Base-by-base conservation (phyloP, 768 basidiomycete species). In the Rhizopogon sp. region DNA sequence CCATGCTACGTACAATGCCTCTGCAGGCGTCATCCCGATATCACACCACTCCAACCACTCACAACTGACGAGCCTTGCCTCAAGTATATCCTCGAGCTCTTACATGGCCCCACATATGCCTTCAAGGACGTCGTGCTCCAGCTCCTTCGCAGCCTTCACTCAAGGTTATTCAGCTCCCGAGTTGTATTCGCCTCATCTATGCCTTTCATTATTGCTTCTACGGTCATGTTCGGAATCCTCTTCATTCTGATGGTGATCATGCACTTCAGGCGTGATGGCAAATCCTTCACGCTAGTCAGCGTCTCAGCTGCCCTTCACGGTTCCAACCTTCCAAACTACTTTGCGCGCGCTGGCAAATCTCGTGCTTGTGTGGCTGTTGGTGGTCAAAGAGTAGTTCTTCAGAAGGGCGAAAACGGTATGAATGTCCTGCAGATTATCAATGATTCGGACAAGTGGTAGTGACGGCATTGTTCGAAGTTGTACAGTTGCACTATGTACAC, bases 81-180 rank as follows among this genome's bases (percentile, higher is more conserved):
- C 60, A 81, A 82, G 63, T 90, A 83, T 63, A 74, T 98, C 5
- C 75, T 99, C 50, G 96, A 98, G 70, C 78, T 99, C 17, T 98
- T 93, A 78, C 95, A 98, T 66, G 97, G 97, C 0, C 97, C 97
- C 4, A 99, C 97, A 0, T 98, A 91, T 70, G 95, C 97, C 9
- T 99, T 99, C 81, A 98, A 99, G 74, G 97, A 99, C 64, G 93
- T 99, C 39, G 97, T 96, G 0, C 77, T 98, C 49, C 97, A 99
- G 67, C 80, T 99, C 47, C 77, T 99, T 2, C 97, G 97, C 6
- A 98, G 98, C 68, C 73, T 98, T 6, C n/a, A n/a, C 25, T 25
- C 63, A n/a, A 61, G 62, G 2, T 37, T 69, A 13, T 63, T 67
- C 0, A 25, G 20, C n/a, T 42, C 56, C 2, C 51, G 62, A 14